phyloP scores from a whole-genome alignment of 75 land plant genomes.

The Cryptomeria japonica region DNA sequence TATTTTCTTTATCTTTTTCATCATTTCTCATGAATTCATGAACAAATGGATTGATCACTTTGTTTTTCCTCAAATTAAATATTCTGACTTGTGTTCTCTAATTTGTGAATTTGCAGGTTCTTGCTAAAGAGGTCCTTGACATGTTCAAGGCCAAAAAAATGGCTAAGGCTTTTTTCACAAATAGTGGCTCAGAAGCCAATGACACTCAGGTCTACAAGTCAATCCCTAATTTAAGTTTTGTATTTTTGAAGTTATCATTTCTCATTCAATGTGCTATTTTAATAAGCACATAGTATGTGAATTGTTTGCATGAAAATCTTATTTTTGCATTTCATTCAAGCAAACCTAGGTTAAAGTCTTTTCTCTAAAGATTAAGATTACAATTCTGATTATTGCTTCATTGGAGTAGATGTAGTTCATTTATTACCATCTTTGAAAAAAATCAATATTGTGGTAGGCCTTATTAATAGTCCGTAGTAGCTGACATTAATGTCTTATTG shows the following conservation, averaged over 20 bases:
- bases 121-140: slow-evolving; percentile 82
- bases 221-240: not conserved
- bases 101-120: slow-evolving; percentile 59
- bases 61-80: not conserved
- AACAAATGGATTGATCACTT: not conserved
- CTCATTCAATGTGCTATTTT: not conserved
- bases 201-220: slow-evolving; percentile 79
- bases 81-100: not conserved
- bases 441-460: not conserved
- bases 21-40: not conserved
- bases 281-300: not conserved
- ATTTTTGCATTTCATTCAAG: too few relatives aligned
- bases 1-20: not conserved
- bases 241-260: not conserved
- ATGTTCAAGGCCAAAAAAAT: slow-evolving; percentile 80
- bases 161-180: slow-evolving; percentile 89
- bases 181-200: slow-evolving; percentile 98
- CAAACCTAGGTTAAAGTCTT: not conserved
- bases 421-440: not conserved
- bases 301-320: not conserved
- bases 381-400: not conserved
- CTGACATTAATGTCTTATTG: too few relatives aligned
- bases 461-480: too few relatives aligned
- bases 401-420: not conserved
- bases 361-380: not conserved